Evolutionary conservation across 495 filamentous ascomycete species (phyloP).

Genomic region (Niebla homalea): DNA sequence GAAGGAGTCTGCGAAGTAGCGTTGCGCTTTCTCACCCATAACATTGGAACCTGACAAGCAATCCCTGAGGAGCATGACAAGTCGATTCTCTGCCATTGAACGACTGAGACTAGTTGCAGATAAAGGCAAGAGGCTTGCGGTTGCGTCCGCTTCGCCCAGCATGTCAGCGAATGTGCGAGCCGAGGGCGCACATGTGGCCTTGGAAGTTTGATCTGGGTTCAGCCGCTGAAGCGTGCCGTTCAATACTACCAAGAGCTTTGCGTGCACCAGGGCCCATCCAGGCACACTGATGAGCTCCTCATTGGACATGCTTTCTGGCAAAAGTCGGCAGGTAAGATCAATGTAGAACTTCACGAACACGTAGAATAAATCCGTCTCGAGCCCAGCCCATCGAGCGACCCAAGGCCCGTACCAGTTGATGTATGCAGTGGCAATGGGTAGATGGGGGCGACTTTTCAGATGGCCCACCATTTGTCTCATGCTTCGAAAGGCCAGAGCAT

Average conservation of each 20-base stretch:
- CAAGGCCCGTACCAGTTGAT: slow-evolving; percentile 81
- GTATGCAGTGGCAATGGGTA: slow-evolving; percentile 55
- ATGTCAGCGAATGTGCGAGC: slow-evolving; percentile 66
- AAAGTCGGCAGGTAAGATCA: slow-evolving; percentile 66
- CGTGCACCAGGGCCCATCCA: slow-evolving; percentile 70
- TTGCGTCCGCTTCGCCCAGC: slow-evolving; percentile 53
- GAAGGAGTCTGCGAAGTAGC: slow-evolving; percentile 71
- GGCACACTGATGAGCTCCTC: slow-evolving; percentile 53
- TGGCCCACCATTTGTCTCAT: slow-evolving; percentile 45
- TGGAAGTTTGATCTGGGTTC: slow-evolving; percentile 35
- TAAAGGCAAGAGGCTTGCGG: slow-evolving; percentile 52
- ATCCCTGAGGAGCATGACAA: slow-evolving; percentile 78
- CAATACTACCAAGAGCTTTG: slow-evolving; percentile 68
- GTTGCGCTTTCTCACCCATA: slow-evolving; percentile 40
- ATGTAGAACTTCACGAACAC: slow-evolving; percentile 89
- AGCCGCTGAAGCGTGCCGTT: slow-evolving; percentile 76
- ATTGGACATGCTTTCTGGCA: slow-evolving; percentile 53
- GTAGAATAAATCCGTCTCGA: slow-evolving; percentile 86
- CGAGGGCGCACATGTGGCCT: slow-evolving; percentile 42
- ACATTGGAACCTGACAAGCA: slow-evolving; percentile 59
- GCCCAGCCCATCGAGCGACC: slow-evolving; percentile 74
- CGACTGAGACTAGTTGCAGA: slow-evolving; percentile 55
- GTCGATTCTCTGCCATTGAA: slow-evolving; percentile 81
- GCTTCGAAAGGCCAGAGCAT: slow-evolving; percentile 59
- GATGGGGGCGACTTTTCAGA: slow-evolving; percentile 52